phyloP scores from a whole-genome alignment of 1,284 basidiomycete genomes.

The Laetiporus sulphureus region DNA sequence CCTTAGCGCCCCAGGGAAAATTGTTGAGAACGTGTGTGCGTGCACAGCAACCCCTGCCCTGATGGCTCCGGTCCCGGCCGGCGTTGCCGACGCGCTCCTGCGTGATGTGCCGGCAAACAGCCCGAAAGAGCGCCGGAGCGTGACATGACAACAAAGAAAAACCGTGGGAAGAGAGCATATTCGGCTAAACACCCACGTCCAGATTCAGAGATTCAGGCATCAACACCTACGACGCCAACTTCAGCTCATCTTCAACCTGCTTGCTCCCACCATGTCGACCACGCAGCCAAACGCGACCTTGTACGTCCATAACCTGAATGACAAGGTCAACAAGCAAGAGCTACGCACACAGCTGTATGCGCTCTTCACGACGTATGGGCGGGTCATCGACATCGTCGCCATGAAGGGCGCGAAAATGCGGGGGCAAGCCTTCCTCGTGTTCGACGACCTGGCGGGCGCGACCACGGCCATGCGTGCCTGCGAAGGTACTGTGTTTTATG shows the following conservation, averaged over 20 bases:
- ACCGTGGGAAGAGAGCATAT: background rate
- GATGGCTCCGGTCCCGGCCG: no score
- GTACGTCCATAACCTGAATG: constrained; percentile 93
- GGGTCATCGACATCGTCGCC: constrained; percentile 92
- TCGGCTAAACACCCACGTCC: background rate
- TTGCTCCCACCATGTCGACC: constrained; percentile 20
- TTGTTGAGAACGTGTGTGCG: no score
- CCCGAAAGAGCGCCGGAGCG: no score
- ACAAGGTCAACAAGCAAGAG: constrained; percentile 93
- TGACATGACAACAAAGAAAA: no score
- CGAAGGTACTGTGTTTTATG: constrained; percentile 90
- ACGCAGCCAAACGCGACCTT: constrained; percentile 80
- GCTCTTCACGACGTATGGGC: constrained; percentile 91
- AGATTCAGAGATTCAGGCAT: background rate
- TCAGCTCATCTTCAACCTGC: background rate
- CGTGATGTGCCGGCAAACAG: no score
- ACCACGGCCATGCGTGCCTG: constrained; percentile 89
- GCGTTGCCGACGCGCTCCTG: no score
- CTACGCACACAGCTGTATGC: constrained; percentile 79
- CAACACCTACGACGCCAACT: background rate
- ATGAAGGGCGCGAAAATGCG: constrained; percentile 83
- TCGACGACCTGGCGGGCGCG: constrained; percentile 81
- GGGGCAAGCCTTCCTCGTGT: constrained; percentile 96
- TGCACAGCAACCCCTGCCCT: no score
- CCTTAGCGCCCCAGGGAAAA: no score